Evolutionary conservation across 768 basidiomycete species (phyloP), one percentile per base, ranked within the genome.

Genomic region (Cubamyces sp.): DNA sequence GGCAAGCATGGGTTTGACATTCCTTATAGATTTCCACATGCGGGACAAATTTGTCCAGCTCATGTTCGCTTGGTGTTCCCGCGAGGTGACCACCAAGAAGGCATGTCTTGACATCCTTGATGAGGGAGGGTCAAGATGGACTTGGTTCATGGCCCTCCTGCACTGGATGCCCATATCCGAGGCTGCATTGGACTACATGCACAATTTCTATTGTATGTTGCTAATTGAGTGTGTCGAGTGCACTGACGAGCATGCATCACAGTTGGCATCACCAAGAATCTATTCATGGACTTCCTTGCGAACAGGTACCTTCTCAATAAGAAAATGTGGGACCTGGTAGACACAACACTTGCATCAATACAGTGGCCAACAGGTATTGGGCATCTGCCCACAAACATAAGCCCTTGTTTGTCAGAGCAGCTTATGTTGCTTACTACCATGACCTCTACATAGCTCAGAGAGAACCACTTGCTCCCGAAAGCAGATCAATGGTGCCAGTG

Each of bases 401-500:
- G 51, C 23, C 3, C 8, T 3, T 3, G 2, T 23, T 21, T 41
- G 12, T n/a, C n/a, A n/a, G n/a, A n/a, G n/a, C n/a, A 11, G 3
- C 5, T 25, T 12, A 6, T 2, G 8, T 15, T 12, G 15, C 5
- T 19, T 53, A 12, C 19, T 23, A 19, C n/a, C 19, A 14, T 43
- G 23, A 43, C 15, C 15, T 43, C 41, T 43, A 4, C 1, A 15
- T 34, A 60, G 59, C 59, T 60, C 3, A 52, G 52, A 3, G 52
- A 60, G 25, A 60, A 60, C 21, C 51, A 48, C 9, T 7, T 19
- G 4, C 16, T 60, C 5, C 9, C 28, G 16, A 60, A 60, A 34
- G 59, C 59, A 0, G 59, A 60, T 18, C 52, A 60, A 34, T 60
- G 59, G 59, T 52, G 52, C 1, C 30, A 43, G 21, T 60, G 59